Evolutionary conservation across 116 monocot genomes (phyloP), one percentile per base, ranked within the genome.

Genomic region (Zostera marina): DNA sequence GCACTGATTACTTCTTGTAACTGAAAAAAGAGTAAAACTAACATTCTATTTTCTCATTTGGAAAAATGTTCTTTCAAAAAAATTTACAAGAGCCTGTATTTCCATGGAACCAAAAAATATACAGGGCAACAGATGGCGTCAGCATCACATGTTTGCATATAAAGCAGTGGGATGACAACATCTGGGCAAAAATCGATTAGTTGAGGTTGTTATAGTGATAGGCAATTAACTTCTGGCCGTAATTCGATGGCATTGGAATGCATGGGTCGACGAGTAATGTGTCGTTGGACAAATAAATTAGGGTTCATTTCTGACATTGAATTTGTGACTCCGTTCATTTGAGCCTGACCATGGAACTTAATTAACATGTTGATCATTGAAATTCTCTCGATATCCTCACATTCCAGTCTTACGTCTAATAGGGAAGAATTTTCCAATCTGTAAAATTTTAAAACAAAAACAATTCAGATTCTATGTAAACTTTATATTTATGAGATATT

Each of bases 281-380:
- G 64, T 69, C 81, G 88, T 70, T 84, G 92, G 13, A 61, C 74
- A 56, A 66, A 76, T 60, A 58, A 38, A 44, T 70, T 66, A 1
- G 56, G 70, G 65, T 42, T 58, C 52, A 42, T 19, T 58, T 72
- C 67, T 1, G 74, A 68, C 47, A 66, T 73, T 22, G 73, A 71
- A 54, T 65, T 46, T 54, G 70, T 77, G 4, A 52, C 53, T 52
- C 67, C 75, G 44, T 71, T 70, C 7, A 48, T 21, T 49, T 74
- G 80, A 65, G 66, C 25, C 53, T 78, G 65, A 7, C 73, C 77
- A 66, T 88, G 88, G 45, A 88, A 88, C 74, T 84, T 84, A 22
- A 71, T 84, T 71, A 93, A 86, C 11, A 84, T 76, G 56, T 83
- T 87, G 63, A 92, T 76, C 39, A 81, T 72, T 46, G 92, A 76